Conservation (phyloP, 371 early-diverging fungal species). For the Mortierella sp. region DNA sequence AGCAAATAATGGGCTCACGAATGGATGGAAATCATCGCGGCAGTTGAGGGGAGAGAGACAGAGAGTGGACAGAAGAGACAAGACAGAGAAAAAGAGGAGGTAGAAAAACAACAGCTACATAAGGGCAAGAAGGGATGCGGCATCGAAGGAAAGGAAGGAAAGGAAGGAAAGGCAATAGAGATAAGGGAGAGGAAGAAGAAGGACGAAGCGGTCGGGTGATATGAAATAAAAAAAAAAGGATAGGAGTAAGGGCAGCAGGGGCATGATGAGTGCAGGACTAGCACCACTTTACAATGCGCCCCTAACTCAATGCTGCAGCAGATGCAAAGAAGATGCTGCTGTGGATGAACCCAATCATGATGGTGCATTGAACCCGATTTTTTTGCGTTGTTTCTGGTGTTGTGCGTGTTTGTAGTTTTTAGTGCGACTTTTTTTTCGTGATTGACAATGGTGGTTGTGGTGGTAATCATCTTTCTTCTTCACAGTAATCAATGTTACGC, state of each 20-base stretch:
- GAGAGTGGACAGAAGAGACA: not conserved
- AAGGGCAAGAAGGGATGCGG: not conserved
- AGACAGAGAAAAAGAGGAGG: not conserved
- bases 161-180: not conserved
- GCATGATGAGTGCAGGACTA: constrained; percentile 9
- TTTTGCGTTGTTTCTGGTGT: not conserved
- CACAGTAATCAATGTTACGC: not conserved
- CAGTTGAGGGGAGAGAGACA: not conserved
- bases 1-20: constrained; percentile 16
- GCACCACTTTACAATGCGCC: not conserved
- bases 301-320: not conserved
- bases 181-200: not conserved
- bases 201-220: not conserved
- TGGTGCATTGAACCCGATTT: not conserved
- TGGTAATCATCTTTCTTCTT: not conserved
- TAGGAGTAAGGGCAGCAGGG: not conserved
- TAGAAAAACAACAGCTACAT: not conserved
- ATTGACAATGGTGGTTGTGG: not conserved
- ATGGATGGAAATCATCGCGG: not conserved
- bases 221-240: not conserved
- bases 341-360: not conserved
- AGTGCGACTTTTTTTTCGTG: not conserved
- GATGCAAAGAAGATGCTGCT: not conserved
- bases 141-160: not conserved
- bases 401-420: not conserved